Conservation (phyloP, 768 basidiomycete genomes). For the Xerocomellus dryophilus region DNA sequence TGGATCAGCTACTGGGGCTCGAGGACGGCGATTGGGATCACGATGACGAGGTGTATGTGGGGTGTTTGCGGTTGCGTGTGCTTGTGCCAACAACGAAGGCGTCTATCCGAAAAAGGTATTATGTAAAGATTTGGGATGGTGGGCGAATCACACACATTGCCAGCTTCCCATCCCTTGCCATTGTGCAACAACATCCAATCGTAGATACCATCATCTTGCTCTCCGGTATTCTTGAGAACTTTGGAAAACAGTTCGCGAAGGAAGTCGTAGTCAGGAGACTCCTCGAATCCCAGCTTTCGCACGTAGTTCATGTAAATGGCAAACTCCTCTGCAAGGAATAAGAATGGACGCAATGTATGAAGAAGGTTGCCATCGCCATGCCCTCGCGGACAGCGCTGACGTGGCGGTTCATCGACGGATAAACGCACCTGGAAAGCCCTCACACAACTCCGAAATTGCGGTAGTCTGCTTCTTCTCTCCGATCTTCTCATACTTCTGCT, state of each 20-base stretch:
- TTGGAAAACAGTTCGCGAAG: slow-evolving; percentile 92
- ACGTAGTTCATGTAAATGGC: slow-evolving; percentile 99
- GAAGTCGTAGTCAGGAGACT: slow-evolving; percentile 97
- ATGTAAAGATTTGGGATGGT: neutral
- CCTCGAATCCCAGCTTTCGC: slow-evolving; percentile 96
- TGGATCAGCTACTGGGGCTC: slow-evolving; percentile 55
- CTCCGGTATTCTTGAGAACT: slow-evolving; percentile 82
- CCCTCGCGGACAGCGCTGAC: neutral
- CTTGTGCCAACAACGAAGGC: slow-evolving; percentile 43
- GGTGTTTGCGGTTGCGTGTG: slow-evolving; percentile 53
- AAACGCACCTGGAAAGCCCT: slow-evolving; percentile 84
- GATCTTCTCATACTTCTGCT: slow-evolving; percentile 99
- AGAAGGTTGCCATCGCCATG: neutral
- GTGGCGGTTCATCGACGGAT: neutral
- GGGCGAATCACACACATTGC: slow-evolving; percentile 54
- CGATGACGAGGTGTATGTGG: slow-evolving; percentile 54
- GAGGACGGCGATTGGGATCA: slow-evolving; percentile 49
- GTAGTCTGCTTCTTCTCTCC: slow-evolving; percentile 99
- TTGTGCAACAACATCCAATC: slow-evolving; percentile 96
- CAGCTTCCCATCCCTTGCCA: slow-evolving; percentile 95
- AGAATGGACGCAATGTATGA: neutral
- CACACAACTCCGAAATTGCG: slow-evolving; percentile 86
- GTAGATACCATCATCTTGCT: slow-evolving; percentile 87
- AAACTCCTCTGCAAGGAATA: slow-evolving; percentile 68
- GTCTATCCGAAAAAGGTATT: slow-evolving; percentile 32